These are phyloP conservation scores for Apiotrichum laibachii DNA, from an alignment of 1,284 basidiomycete genomes.

Conservation along the genomic window DNA sequence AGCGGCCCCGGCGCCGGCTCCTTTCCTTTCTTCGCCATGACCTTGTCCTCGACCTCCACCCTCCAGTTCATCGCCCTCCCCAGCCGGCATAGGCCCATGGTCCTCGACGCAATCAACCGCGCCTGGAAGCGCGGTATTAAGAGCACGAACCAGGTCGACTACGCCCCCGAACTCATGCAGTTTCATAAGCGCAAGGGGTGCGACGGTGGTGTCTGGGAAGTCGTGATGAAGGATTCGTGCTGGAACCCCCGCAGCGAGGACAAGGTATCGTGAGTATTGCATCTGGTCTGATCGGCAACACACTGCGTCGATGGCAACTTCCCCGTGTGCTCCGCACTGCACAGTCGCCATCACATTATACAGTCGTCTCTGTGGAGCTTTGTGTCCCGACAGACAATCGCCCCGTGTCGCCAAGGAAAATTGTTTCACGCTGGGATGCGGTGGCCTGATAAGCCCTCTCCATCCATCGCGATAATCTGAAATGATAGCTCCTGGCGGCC, in stretches of 20 bases:
- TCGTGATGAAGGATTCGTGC: constrained; percentile 38
- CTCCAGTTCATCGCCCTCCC: constrained; percentile 46
- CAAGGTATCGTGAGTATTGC: constrained; percentile 42
- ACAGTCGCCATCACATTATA: too few relatives aligned
- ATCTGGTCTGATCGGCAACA: neutral
- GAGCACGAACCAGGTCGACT: constrained; percentile 38
- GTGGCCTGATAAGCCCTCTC: neutral
- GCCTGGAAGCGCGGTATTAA: constrained; percentile 41
- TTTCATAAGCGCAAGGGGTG: constrained; percentile 43
- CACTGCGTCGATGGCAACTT: neutral
- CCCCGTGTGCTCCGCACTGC: too few relatives aligned
- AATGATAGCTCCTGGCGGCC: neutral
- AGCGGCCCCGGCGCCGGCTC: constrained; percentile 8
- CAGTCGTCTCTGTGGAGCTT: too few relatives aligned
- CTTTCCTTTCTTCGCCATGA: constrained; percentile 47
- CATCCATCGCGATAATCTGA: neutral
- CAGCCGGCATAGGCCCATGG: constrained; percentile 26
- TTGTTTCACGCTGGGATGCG: too few relatives aligned
- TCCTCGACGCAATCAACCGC: constrained; percentile 35
- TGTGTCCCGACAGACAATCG: too few relatives aligned
- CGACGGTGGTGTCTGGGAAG: constrained; percentile 48
- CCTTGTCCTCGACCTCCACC: constrained; percentile 38
- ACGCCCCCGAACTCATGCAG: constrained; percentile 41
- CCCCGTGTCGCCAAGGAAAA: too few relatives aligned
- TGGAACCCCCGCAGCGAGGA: constrained; percentile 44